phyloP scores from a whole-genome alignment of 257 asterid genomes.

The Nicotiana undulata region DNA sequence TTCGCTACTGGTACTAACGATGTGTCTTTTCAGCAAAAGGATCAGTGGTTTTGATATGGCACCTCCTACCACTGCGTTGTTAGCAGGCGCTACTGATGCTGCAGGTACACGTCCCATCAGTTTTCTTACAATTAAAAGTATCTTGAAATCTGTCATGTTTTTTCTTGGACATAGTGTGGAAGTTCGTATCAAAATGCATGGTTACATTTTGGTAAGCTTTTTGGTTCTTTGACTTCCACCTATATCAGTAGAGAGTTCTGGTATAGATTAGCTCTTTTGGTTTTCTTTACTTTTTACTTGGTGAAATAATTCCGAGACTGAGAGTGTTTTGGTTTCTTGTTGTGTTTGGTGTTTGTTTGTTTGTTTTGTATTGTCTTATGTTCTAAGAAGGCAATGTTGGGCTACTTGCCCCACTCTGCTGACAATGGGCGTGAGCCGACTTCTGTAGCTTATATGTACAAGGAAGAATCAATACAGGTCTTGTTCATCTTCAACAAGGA shows the following conservation, averaged over 20 bases:
- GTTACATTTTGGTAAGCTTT: slow-evolving; percentile 84
- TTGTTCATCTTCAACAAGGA: slow-evolving; percentile 94
- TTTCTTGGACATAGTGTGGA: slow-evolving; percentile 70
- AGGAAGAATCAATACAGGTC: slow-evolving; percentile 91
- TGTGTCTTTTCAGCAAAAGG: slow-evolving; percentile 72
- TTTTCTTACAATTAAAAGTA: slow-evolving; percentile 8
- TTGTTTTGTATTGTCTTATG: slow-evolving; percentile 87
- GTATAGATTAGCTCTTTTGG: slow-evolving; percentile 33
- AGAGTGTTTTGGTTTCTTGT: slow-evolving; percentile 85
- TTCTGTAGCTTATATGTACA: slow-evolving; percentile 97
- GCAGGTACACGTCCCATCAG: slow-evolving; percentile 44
- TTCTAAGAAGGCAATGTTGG: slow-evolving; percentile 99
- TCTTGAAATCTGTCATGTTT: slow-evolving; percentile 34
- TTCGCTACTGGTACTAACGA: slow-evolving; percentile 20
- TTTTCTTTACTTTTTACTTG: slow-evolving; percentile 51
- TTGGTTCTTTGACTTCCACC: slow-evolving; percentile 43
- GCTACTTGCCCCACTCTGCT: slow-evolving; percentile 99
- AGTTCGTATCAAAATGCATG: slow-evolving; percentile 64
- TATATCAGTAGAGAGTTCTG: slow-evolving; percentile 29
- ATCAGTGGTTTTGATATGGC: slow-evolving; percentile 98
- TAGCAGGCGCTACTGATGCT: slow-evolving; percentile 46
- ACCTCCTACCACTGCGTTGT: slow-evolving; percentile 62
- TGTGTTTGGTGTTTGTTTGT: slow-evolving; percentile 99
- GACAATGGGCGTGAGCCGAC: slow-evolving; percentile 99
- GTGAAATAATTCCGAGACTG: slow-evolving; percentile 63